Conservation (phyloP, 2,329 filamentous ascomycete species). For the Blastomyces silverae region DNA sequence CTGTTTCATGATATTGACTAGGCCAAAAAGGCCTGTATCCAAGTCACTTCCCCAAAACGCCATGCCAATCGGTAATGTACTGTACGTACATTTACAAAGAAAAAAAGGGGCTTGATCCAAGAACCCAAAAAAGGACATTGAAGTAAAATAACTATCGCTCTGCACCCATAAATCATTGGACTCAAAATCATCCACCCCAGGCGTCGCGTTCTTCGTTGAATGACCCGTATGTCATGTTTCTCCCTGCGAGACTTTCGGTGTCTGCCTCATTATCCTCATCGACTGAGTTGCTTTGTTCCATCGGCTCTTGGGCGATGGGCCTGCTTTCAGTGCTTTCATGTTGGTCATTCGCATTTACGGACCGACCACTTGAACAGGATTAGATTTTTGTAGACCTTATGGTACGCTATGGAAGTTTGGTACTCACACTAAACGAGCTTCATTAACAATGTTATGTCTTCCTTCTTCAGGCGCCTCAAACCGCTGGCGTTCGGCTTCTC, state of each 20-base stretch:
- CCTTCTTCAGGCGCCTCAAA: constrained; percentile 58
- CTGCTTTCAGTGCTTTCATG: not conserved
- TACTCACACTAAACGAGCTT: constrained; percentile 28
- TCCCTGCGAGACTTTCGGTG: constrained; percentile 19
- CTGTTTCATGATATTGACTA: not conserved
- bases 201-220: constrained; percentile 33
- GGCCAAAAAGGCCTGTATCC: not conserved
- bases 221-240: constrained; percentile 27
- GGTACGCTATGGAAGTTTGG: not conserved
- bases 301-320: not conserved
- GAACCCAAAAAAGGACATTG: not conserved
- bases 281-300: constrained; percentile 4
- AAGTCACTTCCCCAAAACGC: not conserved
- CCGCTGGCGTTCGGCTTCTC: constrained; percentile 56
- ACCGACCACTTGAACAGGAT: not conserved
- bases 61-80: constrained; percentile 3
- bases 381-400: not conserved
- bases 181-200: constrained; percentile 22
- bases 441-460: constrained; percentile 52
- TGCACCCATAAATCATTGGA: not conserved
- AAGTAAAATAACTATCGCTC: not conserved
- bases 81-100: not conserved
- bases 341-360: not conserved
- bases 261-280: constrained; percentile 20
- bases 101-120: constrained; percentile 4